A percentile compares a stretch with the other conserved stretches of the same genome.
Evolutionary conservation across 345 rosid genomes (phyloP).

Genomic region (Toxicodendron radicans): DNA sequence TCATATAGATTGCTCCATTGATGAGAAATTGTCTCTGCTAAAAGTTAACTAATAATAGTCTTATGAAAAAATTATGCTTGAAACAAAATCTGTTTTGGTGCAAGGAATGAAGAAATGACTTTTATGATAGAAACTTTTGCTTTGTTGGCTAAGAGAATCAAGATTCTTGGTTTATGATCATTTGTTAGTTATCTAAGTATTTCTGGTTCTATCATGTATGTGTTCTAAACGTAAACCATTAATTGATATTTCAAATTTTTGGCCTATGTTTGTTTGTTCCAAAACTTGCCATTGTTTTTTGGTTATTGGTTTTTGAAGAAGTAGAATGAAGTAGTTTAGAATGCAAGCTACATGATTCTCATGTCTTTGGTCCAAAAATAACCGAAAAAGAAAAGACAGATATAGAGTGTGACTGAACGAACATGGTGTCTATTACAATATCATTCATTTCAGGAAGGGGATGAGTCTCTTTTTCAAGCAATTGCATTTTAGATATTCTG

Average conservation of each 20-base stretch:
- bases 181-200: background rate
- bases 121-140: background rate
- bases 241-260: background rate
- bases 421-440: too few relatives aligned
- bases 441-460: too few relatives aligned
- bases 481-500: too few relatives aligned
- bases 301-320: too few relatives aligned
- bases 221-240: too few relatives aligned
- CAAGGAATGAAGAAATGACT: background rate
- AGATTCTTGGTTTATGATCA: background rate
- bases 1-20: slow-evolving; percentile 62
- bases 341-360: too few relatives aligned
- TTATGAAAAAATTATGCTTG: background rate
- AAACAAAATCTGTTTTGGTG: background rate
- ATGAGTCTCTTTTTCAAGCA: too few relatives aligned
- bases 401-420: background rate
- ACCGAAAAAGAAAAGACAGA: too few relatives aligned
- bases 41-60: slow-evolving; percentile 31
- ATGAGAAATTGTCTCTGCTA: slow-evolving; percentile 50
- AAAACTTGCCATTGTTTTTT: too few relatives aligned
- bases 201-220: too few relatives aligned
- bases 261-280: background rate
- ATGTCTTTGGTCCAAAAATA: too few relatives aligned
- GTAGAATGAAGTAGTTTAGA: too few relatives aligned
- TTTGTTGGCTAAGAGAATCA: background rate